A percentile compares a stretch with the other conserved stretches of the same genome.
Conservation (phyloP, 768 basidiomycete species). For the Russula lepida region DNA sequence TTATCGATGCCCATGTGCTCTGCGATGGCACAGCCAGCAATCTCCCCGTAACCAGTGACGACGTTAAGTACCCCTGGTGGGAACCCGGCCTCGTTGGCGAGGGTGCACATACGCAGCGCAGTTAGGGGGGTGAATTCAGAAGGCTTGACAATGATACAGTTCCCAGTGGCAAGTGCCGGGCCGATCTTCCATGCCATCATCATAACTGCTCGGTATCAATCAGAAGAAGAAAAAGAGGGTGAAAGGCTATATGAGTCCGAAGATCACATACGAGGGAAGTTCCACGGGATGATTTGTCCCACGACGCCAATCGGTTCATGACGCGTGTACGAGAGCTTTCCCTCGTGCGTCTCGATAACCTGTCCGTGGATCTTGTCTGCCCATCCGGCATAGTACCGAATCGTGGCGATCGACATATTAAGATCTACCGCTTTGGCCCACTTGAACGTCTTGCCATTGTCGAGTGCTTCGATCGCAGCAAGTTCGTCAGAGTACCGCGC, state of each 20-base stretch:
- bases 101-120: constrained; percentile 37
- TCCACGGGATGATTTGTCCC: constrained; percentile 61
- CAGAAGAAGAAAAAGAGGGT: background rate
- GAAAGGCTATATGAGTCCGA: background rate
- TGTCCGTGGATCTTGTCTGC: constrained; percentile 79
- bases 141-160: constrained; percentile 56
- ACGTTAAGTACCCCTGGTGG: constrained; percentile 58
- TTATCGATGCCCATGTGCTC: constrained; percentile 49
- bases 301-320: constrained; percentile 55
- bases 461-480: constrained; percentile 64
- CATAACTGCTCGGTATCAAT: constrained; percentile 29
- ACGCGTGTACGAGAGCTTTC: constrained; percentile 48
- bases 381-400: constrained; percentile 88
- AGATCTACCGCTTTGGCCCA: constrained; percentile 45
- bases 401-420: constrained; percentile 34
- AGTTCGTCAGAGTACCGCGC: constrained; percentile 54
- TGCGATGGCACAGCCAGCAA: constrained; percentile 49
- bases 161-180: constrained; percentile 57
- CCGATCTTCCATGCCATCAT: constrained; percentile 57
- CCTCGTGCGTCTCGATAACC: constrained; percentile 51
- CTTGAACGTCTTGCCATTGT: constrained; percentile 54
- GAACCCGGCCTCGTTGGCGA: constrained; percentile 51
- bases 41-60: constrained; percentile 45
- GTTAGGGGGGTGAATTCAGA: constrained; percentile 56
- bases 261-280: constrained; percentile 39